Percentiles rank a stretch among this genome's conserved stretches.
Evolutionary conservation across 768 basidiomycete species (phyloP).

Genomic region (Mycena epipterygia): DNA sequence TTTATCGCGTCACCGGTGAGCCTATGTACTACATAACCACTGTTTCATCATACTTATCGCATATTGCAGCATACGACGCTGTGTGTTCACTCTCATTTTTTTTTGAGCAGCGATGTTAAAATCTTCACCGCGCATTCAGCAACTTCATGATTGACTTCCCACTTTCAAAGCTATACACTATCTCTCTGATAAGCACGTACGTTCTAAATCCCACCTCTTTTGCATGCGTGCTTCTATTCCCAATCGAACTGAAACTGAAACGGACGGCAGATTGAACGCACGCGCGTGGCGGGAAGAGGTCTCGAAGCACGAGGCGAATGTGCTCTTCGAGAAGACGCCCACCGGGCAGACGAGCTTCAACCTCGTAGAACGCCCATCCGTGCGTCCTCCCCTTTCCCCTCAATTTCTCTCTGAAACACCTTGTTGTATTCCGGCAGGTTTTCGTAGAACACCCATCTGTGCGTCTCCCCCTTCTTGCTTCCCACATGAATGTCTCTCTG

Average conservation of each 20-base stretch:
- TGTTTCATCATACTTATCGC: too few relatives aligned
- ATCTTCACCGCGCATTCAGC: constrained; percentile 19
- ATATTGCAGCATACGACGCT: background rate
- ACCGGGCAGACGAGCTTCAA: background rate
- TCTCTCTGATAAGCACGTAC: constrained; percentile 42
- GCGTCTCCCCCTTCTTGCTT: background rate
- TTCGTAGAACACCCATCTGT: too few relatives aligned
- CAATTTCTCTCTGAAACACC: too few relatives aligned
- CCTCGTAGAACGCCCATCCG: background rate
- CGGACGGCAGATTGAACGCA: constrained; percentile 11
- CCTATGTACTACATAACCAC: background rate
- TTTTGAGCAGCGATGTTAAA: too few relatives aligned
- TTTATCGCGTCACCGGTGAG: constrained; percentile 7
- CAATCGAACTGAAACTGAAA: too few relatives aligned
- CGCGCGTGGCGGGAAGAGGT: constrained; percentile 11
- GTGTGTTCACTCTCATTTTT: background rate
- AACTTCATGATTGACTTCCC: constrained; percentile 47
- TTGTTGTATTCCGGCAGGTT: too few relatives aligned
- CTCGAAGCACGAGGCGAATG: constrained; percentile 1
- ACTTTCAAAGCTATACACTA: constrained; percentile 48
- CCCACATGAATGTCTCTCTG: too few relatives aligned
- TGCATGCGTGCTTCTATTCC: too few relatives aligned
- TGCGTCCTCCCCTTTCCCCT: too few relatives aligned
- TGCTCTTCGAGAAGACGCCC: constrained; percentile 22
- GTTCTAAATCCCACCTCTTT: background rate